A percentile compares a stretch with the other conserved stretches of the same genome.
phyloP scores from a whole-genome alignment of 306 rosid genomes.

The Hippophae rhamnoides region DNA sequence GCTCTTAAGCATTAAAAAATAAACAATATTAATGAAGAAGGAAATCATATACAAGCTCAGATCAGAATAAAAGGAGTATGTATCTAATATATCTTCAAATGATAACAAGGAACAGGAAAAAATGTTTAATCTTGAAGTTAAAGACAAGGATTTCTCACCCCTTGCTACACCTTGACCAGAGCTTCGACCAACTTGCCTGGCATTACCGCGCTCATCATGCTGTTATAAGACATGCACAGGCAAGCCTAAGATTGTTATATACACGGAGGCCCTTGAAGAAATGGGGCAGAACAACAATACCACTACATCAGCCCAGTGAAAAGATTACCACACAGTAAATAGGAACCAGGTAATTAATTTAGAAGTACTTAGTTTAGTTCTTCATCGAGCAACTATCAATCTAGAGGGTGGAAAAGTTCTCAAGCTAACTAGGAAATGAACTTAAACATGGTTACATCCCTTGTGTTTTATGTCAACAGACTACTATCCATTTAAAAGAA shows the following conservation, averaged over 20 bases:
- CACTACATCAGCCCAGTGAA: slow-evolving; percentile 40
- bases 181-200: slow-evolving; percentile 48
- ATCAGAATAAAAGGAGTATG: not conserved
- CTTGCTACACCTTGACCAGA: slow-evolving; percentile 33
- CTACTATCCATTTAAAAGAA: not conserved
- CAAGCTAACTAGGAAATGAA: slow-evolving; percentile 6
- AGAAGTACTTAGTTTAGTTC: not conserved
- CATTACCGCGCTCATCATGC: slow-evolving; percentile 49
- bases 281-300: slow-evolving; percentile 48
- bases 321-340: slow-evolving; percentile 29
- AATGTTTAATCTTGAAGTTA: not conserved
- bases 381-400: slow-evolving; percentile 1
- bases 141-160: slow-evolving; percentile 41
- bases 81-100: not conserved
- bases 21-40: not conserved
- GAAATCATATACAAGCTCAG: not conserved
- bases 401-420: not conserved
- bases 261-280: slow-evolving; percentile 40
- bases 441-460: not conserved
- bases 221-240: slow-evolving; percentile 68
- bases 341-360: slow-evolving; percentile 19
- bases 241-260: slow-evolving; percentile 61
- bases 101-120: not conserved
- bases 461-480: not conserved
- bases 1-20: slow-evolving; percentile 28